Evolutionary conservation across 75 land plant species (phyloP).

Genomic region (Pinus tabuliformis): DNA sequence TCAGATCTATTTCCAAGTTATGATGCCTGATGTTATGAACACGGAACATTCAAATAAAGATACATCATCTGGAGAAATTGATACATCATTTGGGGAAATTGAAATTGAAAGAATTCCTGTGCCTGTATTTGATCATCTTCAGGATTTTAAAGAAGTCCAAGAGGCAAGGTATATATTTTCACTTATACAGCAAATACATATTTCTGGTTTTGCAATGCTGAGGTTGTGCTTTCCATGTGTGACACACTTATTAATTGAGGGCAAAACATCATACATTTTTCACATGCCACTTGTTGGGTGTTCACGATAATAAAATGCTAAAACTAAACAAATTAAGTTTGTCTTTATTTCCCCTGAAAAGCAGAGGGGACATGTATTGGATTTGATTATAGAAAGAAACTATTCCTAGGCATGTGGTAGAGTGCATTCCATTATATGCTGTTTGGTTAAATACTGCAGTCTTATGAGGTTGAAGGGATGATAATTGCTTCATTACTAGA

Average conservation of each 20-base stretch:
- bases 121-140: conserved; percentile 75
- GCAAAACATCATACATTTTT: not conserved
- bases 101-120: conserved; percentile 79
- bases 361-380: not conserved
- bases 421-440: not conserved
- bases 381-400: not conserved
- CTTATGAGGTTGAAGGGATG: no score
- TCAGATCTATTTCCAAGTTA: conserved; percentile 51
- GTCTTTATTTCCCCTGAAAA: not conserved
- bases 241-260: not conserved
- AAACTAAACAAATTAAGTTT: not conserved
- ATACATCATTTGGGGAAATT: conserved; percentile 53
- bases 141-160: conserved; percentile 10
- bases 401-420: not conserved
- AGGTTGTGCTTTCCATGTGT: not conserved
- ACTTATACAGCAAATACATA: not conserved
- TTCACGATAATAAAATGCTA: not conserved
- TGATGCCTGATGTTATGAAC: conserved; percentile 20
- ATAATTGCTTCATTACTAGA: not conserved
- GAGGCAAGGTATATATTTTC: conserved; percentile 11
- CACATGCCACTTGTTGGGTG: not conserved
- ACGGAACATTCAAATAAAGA: conserved; percentile 9
- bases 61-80: conserved; percentile 53
- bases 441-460: not conserved
- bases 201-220: not conserved